These are phyloP conservation scores for Globisporangium echinulatum DNA, from an alignment of 352 stramenopile species.

Conservation along the genomic window DNA sequence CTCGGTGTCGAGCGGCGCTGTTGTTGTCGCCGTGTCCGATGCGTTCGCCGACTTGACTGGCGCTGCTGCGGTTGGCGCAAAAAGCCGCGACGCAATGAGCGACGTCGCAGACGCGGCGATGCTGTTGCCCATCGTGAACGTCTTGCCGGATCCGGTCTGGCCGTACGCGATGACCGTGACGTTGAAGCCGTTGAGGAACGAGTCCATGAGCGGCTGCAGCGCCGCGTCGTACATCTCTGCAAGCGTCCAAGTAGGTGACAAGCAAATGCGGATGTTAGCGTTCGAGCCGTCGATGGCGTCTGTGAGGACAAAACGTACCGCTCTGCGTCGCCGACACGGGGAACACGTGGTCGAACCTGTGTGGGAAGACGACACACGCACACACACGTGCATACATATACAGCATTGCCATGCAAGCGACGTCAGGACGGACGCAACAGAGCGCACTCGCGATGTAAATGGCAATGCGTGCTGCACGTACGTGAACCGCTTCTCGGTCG, in stretches of 20 bases:
- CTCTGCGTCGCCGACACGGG: conserved; percentile 40
- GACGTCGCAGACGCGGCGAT: conserved; percentile 37
- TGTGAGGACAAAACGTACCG: conserved; percentile 15
- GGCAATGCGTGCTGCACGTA: conserved; percentile 17
- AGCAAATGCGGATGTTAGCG: too few species aligned
- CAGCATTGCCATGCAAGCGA: not conserved
- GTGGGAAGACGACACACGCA: too few species aligned
- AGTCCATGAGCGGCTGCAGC: conserved; percentile 70
- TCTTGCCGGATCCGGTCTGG: conserved; percentile 83
- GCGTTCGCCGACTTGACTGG: conserved; percentile 1
- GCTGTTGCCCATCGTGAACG: conserved; percentile 79
- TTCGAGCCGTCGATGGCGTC: too few species aligned
- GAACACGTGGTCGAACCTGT: conserved; percentile 82
- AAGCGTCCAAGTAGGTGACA: not conserved
- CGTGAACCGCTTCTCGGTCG: conserved; percentile 55
- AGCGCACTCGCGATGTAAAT: too few species aligned
- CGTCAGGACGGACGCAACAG: too few species aligned
- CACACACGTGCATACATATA: too few species aligned
- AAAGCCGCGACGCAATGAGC: conserved; percentile 29
- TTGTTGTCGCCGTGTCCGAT: not conserved
- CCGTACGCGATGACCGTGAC: conserved; percentile 85
- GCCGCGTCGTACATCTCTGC: conserved; percentile 65
- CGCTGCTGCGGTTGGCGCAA: conserved; percentile 15
- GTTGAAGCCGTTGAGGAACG: conserved; percentile 87
- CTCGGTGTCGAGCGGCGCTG: conserved; percentile 42